phyloP scores from a whole-genome alignment of 345 rosid species.

The Citrus sp. region DNA sequence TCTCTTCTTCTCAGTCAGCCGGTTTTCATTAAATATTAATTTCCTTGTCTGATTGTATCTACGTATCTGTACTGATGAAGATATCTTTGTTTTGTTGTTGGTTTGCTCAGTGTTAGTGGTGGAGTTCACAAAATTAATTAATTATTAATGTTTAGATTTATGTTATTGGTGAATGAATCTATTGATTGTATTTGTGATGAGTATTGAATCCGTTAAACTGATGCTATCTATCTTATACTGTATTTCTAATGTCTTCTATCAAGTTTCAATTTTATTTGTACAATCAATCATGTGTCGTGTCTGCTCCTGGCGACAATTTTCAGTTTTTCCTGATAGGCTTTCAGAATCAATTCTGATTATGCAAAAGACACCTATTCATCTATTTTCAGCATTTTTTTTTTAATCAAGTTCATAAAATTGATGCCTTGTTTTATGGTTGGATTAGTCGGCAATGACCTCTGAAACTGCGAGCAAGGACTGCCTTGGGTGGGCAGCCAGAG shows the following conservation, averaged over 20 bases:
- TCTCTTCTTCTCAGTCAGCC: too few species aligned
- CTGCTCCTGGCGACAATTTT: neutral
- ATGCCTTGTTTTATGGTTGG: neutral
- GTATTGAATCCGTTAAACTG: neutral
- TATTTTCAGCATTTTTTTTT: neutral
- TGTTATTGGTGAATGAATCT: neutral
- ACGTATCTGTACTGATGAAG: too few species aligned
- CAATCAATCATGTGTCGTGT: neutral
- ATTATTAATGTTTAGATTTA: neutral
- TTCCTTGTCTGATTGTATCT: too few species aligned
- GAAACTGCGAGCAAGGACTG: constrained; percentile 31
- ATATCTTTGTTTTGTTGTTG: too few species aligned
- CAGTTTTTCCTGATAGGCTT: neutral
- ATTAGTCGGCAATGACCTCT: constrained; percentile 29
- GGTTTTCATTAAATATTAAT: too few species aligned
- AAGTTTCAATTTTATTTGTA: neutral
- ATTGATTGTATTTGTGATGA: neutral
- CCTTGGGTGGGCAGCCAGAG: constrained; percentile 69
- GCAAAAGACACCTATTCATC: neutral
- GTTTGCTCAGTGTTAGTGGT: too few species aligned
- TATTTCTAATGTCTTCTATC: neutral
- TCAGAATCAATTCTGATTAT: neutral
- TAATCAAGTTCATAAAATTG: neutral
- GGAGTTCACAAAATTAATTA: neutral
- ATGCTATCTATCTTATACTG: neutral